Evolutionary conservation across 208 protist genomes (phyloP), one percentile per base, ranked within the genome.

Genomic region (Leishmania mexicana): DNA sequence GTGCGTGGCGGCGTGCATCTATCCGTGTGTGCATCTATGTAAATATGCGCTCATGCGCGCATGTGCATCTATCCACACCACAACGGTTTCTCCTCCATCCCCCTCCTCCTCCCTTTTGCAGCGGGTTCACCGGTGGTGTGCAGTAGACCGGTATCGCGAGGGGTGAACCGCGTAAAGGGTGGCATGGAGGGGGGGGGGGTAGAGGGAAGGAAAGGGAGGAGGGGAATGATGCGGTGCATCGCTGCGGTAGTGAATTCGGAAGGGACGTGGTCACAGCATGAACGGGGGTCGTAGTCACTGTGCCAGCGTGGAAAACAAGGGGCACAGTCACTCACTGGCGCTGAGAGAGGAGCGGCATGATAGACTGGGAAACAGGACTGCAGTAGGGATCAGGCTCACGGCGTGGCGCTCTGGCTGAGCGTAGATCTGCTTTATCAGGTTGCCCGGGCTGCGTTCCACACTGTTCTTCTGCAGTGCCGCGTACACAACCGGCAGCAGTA

Each of bases 401-500:
- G 83, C 78, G 51, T 88, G 75, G 60, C 86, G 90, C 38, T 80
- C 71, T 28, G 75, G 72, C n/a, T 81, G 75, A 2, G 83, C 75
- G 71, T 94, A 95, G 49, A 90, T 83, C 35, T 89, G 80, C 68
- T 87, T 90, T 42, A 93, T 71, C 28, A 90, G 53, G 11, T 83
- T 81, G 31, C 86, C 86, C 0, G 86, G 80, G 42, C 76, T 79
- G 45, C 74, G 67, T 21, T 80, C 76, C 21, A 79, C 73, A 45
- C 54, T 81, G 73, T 83, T 88, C 60, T 84, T 84, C 75, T 77
- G 77, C 8, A 92, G 42, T 0, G 86, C 81, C 1, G 76, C 85
- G 45, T 80, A 71, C 31, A 95, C 81, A 13, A 87, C n/a, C 0
- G 90, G 88, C 35, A 94, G 75, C 31, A 93, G 51, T 21, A 75